Conservation (phyloP, 2,329 filamentous ascomycete species). For the Aspergillus aculeatinus region DNA sequence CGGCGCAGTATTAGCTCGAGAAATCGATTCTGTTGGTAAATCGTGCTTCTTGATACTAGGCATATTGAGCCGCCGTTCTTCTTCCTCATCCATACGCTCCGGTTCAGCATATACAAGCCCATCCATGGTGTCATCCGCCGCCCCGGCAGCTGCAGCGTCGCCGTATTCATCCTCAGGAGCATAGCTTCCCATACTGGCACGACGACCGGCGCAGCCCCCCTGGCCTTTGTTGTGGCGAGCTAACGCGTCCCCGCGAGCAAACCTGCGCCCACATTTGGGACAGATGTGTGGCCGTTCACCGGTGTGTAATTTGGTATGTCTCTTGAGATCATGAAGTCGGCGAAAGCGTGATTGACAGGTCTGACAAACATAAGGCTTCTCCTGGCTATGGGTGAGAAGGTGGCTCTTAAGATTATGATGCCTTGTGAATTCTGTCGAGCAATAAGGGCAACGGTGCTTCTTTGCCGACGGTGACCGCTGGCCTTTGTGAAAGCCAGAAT, state of each 20-base stretch:
- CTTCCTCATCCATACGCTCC: constrained; percentile 51
- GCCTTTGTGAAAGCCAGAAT: constrained; percentile 55
- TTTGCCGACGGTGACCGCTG: constrained; percentile 74
- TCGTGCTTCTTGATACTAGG: constrained; percentile 75
- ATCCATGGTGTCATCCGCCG: constrained; percentile 61
- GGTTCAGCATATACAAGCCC: constrained; percentile 59
- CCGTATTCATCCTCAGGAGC: constrained; percentile 71
- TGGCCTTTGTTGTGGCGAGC: constrained; percentile 94
- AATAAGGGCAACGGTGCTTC: constrained; percentile 96
- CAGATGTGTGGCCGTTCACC: constrained; percentile 95
- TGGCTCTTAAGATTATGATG: constrained; percentile 98
- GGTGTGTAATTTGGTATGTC: constrained; percentile 94
- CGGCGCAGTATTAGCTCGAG: constrained; percentile 39
- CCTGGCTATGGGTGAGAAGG: constrained; percentile 93
- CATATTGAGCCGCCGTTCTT: constrained; percentile 52
- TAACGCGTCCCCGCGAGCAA: constrained; percentile 90
- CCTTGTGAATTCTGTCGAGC: constrained; percentile 91
- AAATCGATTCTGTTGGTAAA: constrained; percentile 53
- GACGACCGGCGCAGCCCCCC: constrained; percentile 87
- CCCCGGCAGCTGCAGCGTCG: constrained; percentile 44
- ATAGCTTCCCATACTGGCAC: constrained; percentile 81
- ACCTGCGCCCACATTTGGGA: constrained; percentile 89
- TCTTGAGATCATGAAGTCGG: constrained; percentile 89
- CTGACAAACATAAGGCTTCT: constrained; percentile 93
- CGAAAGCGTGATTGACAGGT: constrained; percentile 93